Evolutionary conservation across 345 rosid genomes (phyloP), one percentile per base, ranked within the genome.

Genomic region (Hibiscus syriacus): DNA sequence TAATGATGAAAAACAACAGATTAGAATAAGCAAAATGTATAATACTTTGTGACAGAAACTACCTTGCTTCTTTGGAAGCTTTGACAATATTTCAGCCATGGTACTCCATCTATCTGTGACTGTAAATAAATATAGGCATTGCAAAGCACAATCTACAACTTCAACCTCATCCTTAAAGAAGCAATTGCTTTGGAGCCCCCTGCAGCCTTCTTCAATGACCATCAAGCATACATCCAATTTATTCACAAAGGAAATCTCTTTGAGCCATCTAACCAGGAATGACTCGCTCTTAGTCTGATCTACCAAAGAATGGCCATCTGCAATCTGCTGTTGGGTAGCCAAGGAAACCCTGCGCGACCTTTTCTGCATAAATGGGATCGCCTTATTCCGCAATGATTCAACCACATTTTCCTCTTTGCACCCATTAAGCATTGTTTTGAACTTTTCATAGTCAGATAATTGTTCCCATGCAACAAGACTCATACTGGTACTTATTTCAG

Each of bases 131-230:
- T 91, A 91, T 69, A 91, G 72, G 74, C 96, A 91, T 66, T 87
- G 95, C 75, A 94, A 74, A 68, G 89, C 87, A 82, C 96, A 89
- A 60, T 86, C 93, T 60, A 85, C 79, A 69, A 78, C 92, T 79
- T 91, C 97, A 73, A 58, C 58, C 78, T 80, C 96, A 72, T 91
- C 85, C 77, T 71, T 84, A 75, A 94, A 91, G 77, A 85, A 80
- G 69, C 84, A 67, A 66, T 53, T 78, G 60, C 72, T 70, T 73
- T 71, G 69, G 67, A 86, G 70, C 34, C 85, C 92, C 46, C 52
- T 75, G 81, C 96, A 91, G 48, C 97, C 96, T 84, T 89, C 99
- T 45, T 85, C 97, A 30, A 94, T 80, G 69, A 89, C 93, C 60
- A 76, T 74, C 84, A 81, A 79, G 83, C 92, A 87, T 67, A 89